These are phyloP conservation scores for Galerina marginata DNA, from an alignment of 768 basidiomycete species.

Conservation along the genomic window DNA sequence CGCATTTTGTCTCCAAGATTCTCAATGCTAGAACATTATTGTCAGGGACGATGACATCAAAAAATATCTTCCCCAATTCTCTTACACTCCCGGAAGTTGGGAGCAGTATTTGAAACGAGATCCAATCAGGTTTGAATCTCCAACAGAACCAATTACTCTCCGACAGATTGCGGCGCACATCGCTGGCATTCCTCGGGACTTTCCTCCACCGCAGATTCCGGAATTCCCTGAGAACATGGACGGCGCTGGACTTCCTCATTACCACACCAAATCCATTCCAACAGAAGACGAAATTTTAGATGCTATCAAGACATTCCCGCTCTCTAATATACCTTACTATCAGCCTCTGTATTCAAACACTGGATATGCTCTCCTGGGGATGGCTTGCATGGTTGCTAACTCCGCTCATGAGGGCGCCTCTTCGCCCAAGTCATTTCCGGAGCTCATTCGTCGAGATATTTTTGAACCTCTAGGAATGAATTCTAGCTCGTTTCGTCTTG, in stretches of 20 bases:
- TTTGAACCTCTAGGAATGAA: not conserved
- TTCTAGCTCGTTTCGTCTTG: not conserved
- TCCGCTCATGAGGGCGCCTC: not conserved
- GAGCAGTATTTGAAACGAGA: not conserved
- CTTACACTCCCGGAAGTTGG: not conserved
- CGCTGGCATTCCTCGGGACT: not conserved
- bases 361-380: slow-evolving; percentile 2
- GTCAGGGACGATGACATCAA: slow-evolving; percentile 2
- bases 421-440: not conserved
- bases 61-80: not conserved
- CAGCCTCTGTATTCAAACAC: slow-evolving; percentile 3
- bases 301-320: not conserved
- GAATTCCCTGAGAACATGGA: slow-evolving; percentile 2
- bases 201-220: not conserved
- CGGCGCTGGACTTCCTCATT: not conserved
- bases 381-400: not conserved
- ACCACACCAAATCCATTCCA: not conserved
- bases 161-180: not conserved
- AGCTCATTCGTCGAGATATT: not conserved
- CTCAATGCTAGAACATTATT: not conserved
- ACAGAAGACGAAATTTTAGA: not conserved
- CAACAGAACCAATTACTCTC: not conserved
- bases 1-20: not conserved
- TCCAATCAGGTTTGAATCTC: not conserved
- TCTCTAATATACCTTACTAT: not conserved